Evolutionary conservation across 2,329 filamentous ascomycete genomes (phyloP).

Genomic region (Fusarium clavum): DNA sequence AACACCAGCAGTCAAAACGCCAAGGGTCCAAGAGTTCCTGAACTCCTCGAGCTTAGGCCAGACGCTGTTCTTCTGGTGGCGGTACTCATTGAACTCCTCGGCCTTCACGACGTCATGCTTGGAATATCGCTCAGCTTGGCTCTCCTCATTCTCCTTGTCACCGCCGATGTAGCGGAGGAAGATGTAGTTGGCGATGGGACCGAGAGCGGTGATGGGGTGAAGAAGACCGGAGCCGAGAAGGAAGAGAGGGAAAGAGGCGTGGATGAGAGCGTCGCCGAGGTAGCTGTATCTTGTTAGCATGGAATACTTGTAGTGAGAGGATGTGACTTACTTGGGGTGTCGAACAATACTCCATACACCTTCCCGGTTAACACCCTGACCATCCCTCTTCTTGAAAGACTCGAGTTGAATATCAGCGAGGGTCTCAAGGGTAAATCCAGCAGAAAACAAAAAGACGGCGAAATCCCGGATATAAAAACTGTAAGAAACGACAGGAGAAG

Average conservation of each 20-base stretch:
- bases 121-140: slow-evolving; percentile 10
- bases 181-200: slow-evolving; percentile 14
- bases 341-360: slow-evolving; percentile 27
- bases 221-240: slow-evolving; percentile 7
- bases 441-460: slow-evolving; percentile 10
- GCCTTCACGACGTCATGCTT: slow-evolving; percentile 8
- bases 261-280: slow-evolving; percentile 10
- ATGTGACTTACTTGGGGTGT: slow-evolving; percentile 28
- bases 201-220: slow-evolving; percentile 1
- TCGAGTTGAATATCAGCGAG: slow-evolving; percentile 15
- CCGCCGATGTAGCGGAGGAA: slow-evolving; percentile 16
- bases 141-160: slow-evolving; percentile 15
- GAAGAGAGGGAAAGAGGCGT: slow-evolving; percentile 16
- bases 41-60: slow-evolving; percentile 19
- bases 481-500: slow-evolving; percentile 14
- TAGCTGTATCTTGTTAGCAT: too few relatives aligned
- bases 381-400: slow-evolving; percentile 8
- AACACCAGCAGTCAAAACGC: neutral
- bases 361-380: neutral
- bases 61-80: slow-evolving; percentile 20
- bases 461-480: neutral
- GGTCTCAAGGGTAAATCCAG: slow-evolving; percentile 8
- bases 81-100: neutral
- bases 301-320: too few relatives aligned
- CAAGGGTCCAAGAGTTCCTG: neutral